Base-by-base conservation (phyloP, 345 rosid species). In the Linum lewisii region DNA sequence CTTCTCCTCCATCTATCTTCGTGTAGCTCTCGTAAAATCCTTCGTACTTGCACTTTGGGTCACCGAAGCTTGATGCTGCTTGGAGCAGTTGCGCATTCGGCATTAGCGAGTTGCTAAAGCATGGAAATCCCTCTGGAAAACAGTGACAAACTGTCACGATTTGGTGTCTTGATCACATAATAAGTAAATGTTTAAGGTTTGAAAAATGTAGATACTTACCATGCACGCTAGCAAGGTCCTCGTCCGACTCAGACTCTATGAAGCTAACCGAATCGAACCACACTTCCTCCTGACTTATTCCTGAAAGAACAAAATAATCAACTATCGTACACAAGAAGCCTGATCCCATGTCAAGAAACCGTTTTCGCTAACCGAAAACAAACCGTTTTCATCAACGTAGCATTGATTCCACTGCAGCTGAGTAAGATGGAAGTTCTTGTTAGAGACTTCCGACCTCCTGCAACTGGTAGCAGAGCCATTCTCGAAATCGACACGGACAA, bases 231-330 rank as follows among this genome's bases (percentile, higher is more conserved):
- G 74, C 71, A 72, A 74, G 85, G 22, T 91, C 96, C 51, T 91
- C 96, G 63, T 88, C 92, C 1, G 92, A 85, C 44, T 91, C 98
- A 10, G 96, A 91, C n/a, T 86, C 95, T 65, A 91, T 66, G 54
- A 85, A 72, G 66, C 91, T 86, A 61, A 75, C 64, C 1, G 96
- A 77, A 75, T 91, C 98, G 64, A 78, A 88, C 88, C 89, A 90
- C 29, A 81, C 76, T 65, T 90, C 95, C 57, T 90, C 83, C 63
- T 78, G 82, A 69, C 78, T 75, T 42, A 73, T 37, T 54, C 72
- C 91, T 85, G 79, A 68, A 70, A 47, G 44, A 50, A 21, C 22
- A 29, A 71, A 36, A n/a, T 24, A 60, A 38, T 54, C 51, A 52
- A 56, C 34, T n/a, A 13, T 44, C 10, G 53, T 19, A 44, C 47